phyloP scores from a whole-genome alignment of 805 yeast genomes.

The Maudiozyma serrabonitensis region DNA sequence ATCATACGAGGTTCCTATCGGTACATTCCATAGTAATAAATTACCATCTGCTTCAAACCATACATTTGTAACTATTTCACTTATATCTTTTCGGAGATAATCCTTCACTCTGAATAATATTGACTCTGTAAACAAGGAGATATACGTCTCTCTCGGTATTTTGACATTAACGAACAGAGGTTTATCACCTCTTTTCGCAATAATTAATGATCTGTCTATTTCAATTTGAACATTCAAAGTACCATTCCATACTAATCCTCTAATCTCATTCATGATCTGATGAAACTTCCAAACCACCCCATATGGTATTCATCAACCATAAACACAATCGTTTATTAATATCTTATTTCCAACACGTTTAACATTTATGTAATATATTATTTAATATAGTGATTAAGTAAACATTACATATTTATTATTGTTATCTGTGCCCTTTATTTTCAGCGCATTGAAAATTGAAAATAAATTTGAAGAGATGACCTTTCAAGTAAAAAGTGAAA shows the following conservation, averaged over 20 bases:
- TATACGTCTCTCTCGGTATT: constrained; percentile 41
- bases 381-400: background rate
- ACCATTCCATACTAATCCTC: constrained; percentile 45
- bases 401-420: background rate
- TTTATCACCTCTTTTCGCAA: constrained; percentile 11
- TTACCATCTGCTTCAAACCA: constrained; percentile 63
- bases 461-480: background rate
- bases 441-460: background rate
- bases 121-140: constrained; percentile 35
- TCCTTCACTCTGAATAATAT: constrained; percentile 34
- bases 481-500: background rate
- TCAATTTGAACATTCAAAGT: constrained; percentile 36
- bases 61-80: constrained; percentile 25
- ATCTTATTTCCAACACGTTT: too few species aligned
- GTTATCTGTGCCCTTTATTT: background rate
- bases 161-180: constrained; percentile 15
- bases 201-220: constrained; percentile 15
- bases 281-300: background rate
- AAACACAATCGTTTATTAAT: too few species aligned
- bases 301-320: too few species aligned
- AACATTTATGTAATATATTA: too few species aligned
- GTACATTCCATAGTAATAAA: constrained; percentile 70
- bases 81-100: constrained; percentile 23
- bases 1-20: constrained; percentile 63
- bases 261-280: constrained; percentile 23